These are phyloP conservation scores for Peniophora sp. DNA, from an alignment of 1,284 basidiomycete species.

Conservation along the genomic window DNA sequence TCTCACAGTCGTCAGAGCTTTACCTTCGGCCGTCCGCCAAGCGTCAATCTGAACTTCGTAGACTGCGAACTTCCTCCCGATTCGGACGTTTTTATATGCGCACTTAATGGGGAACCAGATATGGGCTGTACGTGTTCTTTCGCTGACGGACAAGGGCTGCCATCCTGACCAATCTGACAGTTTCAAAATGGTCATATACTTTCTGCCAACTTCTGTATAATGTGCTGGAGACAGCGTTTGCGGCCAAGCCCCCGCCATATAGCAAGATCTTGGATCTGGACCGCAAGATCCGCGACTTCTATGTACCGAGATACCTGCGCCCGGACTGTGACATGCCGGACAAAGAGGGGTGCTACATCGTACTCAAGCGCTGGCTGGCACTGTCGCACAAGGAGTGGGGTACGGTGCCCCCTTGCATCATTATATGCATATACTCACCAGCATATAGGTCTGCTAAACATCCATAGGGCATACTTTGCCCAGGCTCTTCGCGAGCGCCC, in stretches of 20 bases:
- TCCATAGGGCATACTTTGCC: constrained; percentile 62
- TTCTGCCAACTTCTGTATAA: constrained; percentile 44
- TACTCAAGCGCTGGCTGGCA: constrained; percentile 40
- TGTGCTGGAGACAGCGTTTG: constrained; percentile 47
- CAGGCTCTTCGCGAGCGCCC: constrained; percentile 56
- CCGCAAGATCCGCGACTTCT: constrained; percentile 35
- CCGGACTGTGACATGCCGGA: constrained; percentile 21
- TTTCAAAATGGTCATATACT: constrained; percentile 47
- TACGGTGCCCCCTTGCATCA: constrained; percentile 19
- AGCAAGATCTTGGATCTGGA: constrained; percentile 34
- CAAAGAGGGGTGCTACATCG: constrained; percentile 13
- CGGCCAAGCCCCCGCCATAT: constrained; percentile 40
- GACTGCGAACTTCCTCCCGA: constrained; percentile 50
- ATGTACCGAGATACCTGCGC: constrained; percentile 40
- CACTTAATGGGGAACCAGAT: constrained; percentile 27
- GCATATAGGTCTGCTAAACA: constrained; percentile 47
- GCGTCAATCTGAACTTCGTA: constrained; percentile 41
- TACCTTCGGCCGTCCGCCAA: constrained; percentile 53
- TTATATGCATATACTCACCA: not conserved
- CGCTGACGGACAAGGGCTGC: not conserved
- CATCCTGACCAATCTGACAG: constrained; percentile 21
- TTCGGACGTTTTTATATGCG: constrained; percentile 26
- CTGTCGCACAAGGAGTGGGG: constrained; percentile 52
- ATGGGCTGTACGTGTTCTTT: constrained; percentile 37
- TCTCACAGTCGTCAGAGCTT: constrained; percentile 39